These are phyloP conservation scores for Leucoagaricus sp. DNA, from an alignment of 1,284 basidiomycete species.

Conservation along the genomic window DNA sequence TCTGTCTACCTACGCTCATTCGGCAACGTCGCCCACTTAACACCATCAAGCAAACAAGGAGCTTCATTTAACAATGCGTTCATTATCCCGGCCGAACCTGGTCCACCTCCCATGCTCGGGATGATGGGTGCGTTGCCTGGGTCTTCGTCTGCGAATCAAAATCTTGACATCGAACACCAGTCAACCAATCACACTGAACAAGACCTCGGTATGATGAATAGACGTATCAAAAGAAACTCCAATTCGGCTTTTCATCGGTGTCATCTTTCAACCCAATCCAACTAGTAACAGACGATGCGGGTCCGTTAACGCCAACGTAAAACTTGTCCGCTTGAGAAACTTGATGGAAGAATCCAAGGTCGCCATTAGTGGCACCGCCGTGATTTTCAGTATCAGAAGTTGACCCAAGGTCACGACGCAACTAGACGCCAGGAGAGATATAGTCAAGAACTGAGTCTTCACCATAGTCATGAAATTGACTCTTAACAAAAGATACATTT, in stretches of 20 bases:
- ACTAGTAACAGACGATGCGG: constrained; percentile 26
- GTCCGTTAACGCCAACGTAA: constrained; percentile 5
- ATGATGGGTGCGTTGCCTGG: constrained; percentile 29
- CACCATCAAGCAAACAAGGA: constrained; percentile 26
- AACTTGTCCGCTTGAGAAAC: constrained; percentile 2
- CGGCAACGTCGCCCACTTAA: constrained; percentile 20
- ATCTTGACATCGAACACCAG: constrained; percentile 21
- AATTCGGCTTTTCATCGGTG: constrained; percentile 22
- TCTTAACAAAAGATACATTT: too few species aligned
- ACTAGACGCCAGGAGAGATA: too few species aligned
- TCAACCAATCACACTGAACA: too few species aligned
- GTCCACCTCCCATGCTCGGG: constrained; percentile 34
- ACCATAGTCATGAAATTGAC: too few species aligned
- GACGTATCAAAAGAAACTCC: constrained; percentile 35
- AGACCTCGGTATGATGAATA: neutral
- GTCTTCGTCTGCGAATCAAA: constrained; percentile 32
- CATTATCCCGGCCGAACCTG: constrained; percentile 31
- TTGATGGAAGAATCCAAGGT: constrained; percentile 3
- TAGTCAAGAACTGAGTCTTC: too few species aligned
- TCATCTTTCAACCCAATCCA: constrained; percentile 33
- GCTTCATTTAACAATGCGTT: constrained; percentile 31
- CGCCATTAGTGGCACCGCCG: neutral
- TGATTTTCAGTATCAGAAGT: too few species aligned
- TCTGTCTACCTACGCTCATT: constrained; percentile 33
- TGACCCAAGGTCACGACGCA: too few species aligned